A percentile compares a stretch with the other conserved stretches of the same genome.
These are phyloP conservation scores for Boletus pseudopeckii DNA, from an alignment of 768 basidiomycete species.

Conservation along the genomic window DNA sequence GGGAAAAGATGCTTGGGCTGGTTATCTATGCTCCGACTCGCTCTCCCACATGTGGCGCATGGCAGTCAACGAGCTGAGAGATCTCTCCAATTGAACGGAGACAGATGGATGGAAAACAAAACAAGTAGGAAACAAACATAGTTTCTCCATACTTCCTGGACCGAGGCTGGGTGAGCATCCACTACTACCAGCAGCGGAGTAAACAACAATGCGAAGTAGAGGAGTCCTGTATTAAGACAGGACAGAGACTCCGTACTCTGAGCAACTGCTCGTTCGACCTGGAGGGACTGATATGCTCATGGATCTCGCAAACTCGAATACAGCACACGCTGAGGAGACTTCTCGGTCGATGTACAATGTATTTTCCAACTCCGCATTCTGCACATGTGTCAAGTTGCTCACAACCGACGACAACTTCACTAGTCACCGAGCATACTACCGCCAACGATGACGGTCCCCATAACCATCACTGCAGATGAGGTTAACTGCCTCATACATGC, in stretches of 20 bases:
- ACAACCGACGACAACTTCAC: neutral
- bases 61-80: neutral
- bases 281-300: neutral
- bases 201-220: neutral
- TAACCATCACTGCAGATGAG: slow-evolving; percentile 75
- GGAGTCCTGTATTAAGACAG: neutral
- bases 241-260: neutral
- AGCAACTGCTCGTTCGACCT: neutral
- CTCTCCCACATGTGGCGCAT: slow-evolving; percentile 1
- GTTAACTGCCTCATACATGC: slow-evolving; percentile 83
- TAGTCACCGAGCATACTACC: neutral
- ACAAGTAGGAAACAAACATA: neutral
- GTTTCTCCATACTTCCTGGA: neutral
- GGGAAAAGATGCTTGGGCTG: slow-evolving; percentile 1
- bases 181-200: neutral
- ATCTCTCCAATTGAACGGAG: neutral
- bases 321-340: neutral
- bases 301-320: neutral
- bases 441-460: slow-evolving; percentile 39
- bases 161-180: neutral
- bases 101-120: neutral
- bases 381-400: neutral
- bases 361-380: slow-evolving; percentile 29
- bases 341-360: neutral
- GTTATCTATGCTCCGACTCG: slow-evolving; percentile 5